Base-by-base conservation (phyloP, 1,139 yeast species). In the Saccharomyces hybrid region DNA sequence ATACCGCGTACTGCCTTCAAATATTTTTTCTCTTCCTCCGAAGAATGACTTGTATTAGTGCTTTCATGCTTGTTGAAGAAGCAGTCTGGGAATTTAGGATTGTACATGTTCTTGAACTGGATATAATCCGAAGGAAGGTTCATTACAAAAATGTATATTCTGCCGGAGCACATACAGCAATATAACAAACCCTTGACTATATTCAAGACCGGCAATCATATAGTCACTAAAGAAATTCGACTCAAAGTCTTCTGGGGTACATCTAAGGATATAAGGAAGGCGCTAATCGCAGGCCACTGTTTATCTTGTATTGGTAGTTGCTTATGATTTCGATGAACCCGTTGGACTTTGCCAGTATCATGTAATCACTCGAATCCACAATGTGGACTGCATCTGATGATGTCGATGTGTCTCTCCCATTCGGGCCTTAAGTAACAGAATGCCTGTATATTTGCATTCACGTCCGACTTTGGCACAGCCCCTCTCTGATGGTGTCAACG, bases 381-480 rank as follows among this genome's bases (percentile, higher is more conserved):
- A 51, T 34, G 24, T 32, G 28, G 3, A 4, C 47, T 19, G 24
- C 3, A 9, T 21, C 47, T 21, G 24, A 21, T 1, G 21, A 19
- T 21, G 1, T 41, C 47, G 26, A 21, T 41, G 26, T 48, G 26
- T 50, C 50, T 51, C 61, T 56, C n/a, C 52, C 47, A 38, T 49
- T 50, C 2, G 68, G 68, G 67, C 47, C 55, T 59, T 12, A 66
- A 26, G 52, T 66, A 65, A 48, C 69, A 65, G 49, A 65, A 64
- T 24, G 60, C 59, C 54, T 65, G 65, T 2, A 63, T 56, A 29
- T 59, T 60, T n/a, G 53, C 55, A 50, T 59, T 60, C 8, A 51
- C 53, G 48, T 64, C 66, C 66, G 7, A 61, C 51, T 42, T 51
- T 47, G 6, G 29, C 24, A 49, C 56, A 51, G n/a, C 28, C 51